phyloP scores from a whole-genome alignment of 257 asterid genomes.

The Euphrasia confusa region DNA sequence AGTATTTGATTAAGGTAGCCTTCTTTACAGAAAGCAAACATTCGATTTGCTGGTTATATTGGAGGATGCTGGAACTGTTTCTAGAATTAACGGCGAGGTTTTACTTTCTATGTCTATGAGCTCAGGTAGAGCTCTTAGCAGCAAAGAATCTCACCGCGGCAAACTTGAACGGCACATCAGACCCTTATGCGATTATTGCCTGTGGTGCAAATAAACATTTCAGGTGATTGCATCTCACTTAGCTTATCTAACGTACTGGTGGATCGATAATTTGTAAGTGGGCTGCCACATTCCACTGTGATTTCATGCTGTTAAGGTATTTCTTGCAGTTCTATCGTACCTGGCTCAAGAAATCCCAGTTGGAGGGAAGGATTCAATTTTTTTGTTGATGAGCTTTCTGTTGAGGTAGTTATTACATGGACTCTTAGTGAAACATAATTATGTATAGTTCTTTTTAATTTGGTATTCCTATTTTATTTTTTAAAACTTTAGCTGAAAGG shows the following conservation, averaged over 20 bases:
- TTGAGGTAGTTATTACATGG: conserved; percentile 49
- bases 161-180: conserved; percentile 82
- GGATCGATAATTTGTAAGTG: conserved; percentile 6
- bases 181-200: conserved; percentile 86
- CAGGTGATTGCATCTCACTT: conserved; percentile 56
- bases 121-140: conserved; percentile 86
- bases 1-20: conserved; percentile 70
- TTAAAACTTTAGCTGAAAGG: conserved; percentile 1
- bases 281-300: too few species aligned
- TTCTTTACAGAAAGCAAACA: conserved; percentile 13
- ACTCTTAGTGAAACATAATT: conserved; percentile 19
- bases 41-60: conserved; percentile 12
- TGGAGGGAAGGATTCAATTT: conserved; percentile 97
- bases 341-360: conserved; percentile 95
- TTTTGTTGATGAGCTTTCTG: conserved; percentile 81
- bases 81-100: not conserved
- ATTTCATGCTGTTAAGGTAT: not conserved
- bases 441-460: not conserved
- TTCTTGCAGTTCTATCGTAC: conserved; percentile 86
- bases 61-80: conserved; percentile 16
- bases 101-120: not conserved
- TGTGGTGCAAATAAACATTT: conserved; percentile 81
- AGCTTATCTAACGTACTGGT: conserved; percentile 20
- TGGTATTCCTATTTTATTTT: not conserved
- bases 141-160: conserved; percentile 88